Base-by-base conservation (phyloP, 2,329 filamentous ascomycete species). In the Pseudogymnoascus sp. region DNA sequence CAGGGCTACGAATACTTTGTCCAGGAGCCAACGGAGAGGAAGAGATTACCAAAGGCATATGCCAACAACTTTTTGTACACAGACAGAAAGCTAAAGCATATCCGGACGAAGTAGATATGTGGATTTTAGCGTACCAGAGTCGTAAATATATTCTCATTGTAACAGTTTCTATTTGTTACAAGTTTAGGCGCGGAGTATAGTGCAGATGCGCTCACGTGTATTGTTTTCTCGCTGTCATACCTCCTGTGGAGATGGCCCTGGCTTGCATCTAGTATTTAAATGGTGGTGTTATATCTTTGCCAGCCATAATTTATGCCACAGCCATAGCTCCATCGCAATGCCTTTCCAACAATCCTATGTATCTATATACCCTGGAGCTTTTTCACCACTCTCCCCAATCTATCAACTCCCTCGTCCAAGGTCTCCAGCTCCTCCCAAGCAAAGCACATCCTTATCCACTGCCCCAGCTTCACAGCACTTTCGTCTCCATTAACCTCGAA, bases 1-100 rank as follows among this genome's bases (percentile, higher is more conserved):
- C 94, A 99, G 77, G 94, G 95, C 37, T 99, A 99, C 74, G 93
- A 99, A 75, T 99, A 96, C 78, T 97, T 94, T 75, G 92, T 99
- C 23, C 94, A 97, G 81, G 94, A 97, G 78, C 93, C 94, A 37
- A 95, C 97, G 72, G 85, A 86, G 77, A 86, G 94, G 73, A 89
- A 88, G 72, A 88, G 97, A 70, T 80, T 86, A 14, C 90, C 92
- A 65, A 99, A 99, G 85, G 89, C 91, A 10, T 99, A 99, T 75
- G 93, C 94, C 65, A 95, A 96, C 78, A 96, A 97, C 80, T 99
- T 97, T 77, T 74, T 92, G 66, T 92, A 95, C 80, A 86, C 86
- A 66, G 80, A 89, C 11, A 88, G 85, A 77, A 94, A 93, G 83
- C 80, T 97, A 74, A 97, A 97, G 83, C 84, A 88, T 72, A 85